Evolutionary conservation across 176 grass and related monocot species (phyloP), one percentile per base, ranked within the genome.

Genomic region (Olyra latifolia): DNA sequence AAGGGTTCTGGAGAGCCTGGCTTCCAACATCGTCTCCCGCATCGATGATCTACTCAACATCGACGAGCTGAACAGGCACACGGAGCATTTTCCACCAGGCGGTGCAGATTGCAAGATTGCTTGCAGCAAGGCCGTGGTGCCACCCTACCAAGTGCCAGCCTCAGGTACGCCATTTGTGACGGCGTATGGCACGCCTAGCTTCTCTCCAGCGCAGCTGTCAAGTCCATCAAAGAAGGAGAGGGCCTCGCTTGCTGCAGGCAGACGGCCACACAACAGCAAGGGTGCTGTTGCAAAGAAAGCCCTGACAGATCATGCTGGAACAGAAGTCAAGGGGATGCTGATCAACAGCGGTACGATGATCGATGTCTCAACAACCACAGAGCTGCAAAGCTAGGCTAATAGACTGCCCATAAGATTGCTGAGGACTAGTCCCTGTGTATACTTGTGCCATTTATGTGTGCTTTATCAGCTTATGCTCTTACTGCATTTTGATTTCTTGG

Each of bases 1-100:
- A 39, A 93, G 97, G 72, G 93, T 99, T 7, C 27, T 99, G 22
- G 97, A 99, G 83, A 99, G 97, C 66, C 80, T 99, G 49, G 91
- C 97, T 11, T 99, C 89, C 3, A 99, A 96, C 67, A 91, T 96
- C 16, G 50, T 90, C 3, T 85, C 97, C 15, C 92, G 97, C 69
- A 91, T 99, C 10, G 93, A 99, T 13, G 97, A 99, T 75, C 84
- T 99, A 7, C 82, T 99, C 17, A 91, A 84, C 48, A 89, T 91
- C 4, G 93, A 99, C 8, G 88, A 96, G 22, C 78, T 90, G 71
- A 93, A 86, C 81, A 86, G 74, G 72, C 92, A 99, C n/a, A 49
- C 82, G 1, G 90, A 88, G 71, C 81, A 87, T 5, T 74, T 86
- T 73, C 70, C 68, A 10, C 44, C 84, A n/a, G 78, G 70, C 54